Base-by-base conservation (phyloP, 2,329 filamentous ascomycete species). In the Ceratocystiopsis minuta region DNA sequence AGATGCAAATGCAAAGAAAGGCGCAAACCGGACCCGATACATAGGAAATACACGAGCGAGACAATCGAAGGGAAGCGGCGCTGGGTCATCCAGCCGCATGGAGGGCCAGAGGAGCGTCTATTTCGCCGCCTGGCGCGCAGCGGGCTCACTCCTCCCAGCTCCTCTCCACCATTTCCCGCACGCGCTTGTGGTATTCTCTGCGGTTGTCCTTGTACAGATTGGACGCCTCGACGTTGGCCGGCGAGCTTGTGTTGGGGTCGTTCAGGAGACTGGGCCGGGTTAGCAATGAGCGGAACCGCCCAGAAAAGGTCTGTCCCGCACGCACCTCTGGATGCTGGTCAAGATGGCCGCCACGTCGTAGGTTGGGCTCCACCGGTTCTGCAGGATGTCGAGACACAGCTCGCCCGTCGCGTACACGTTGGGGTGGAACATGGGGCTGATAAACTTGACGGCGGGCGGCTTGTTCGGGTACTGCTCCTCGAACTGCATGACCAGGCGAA, bases 391-490 rank as follows among this genome's bases (percentile, higher is more conserved):
- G 50, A 98, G 65, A 57, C 90, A 98, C 40, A 98, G 70, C 65
- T 98, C 90, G 47, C 90, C 90, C 0, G 87, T 96, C 41, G 83
- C 87, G 58, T 98, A 98, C 44, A 98, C 90, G 56, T 98, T 98
- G 16, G 90, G 90, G 54, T 98, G 90, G 61, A 98, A 98, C 90
- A 98, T 98, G 59, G 90, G 78, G 61, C 84, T 93, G 59, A 98
- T 93, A 60, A 98, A 98, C 58, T 96, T 96, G 63, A 96, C 90
- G 32, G 86, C 82, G 0, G 90, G 90, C 6, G 90, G 90, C 60
- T 96, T 96, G 65, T 96, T 98, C 28, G 90, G 90, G 54, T 98
- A 98, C 55, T 94, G 87, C 60, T 98, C 90, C 58, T 96, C 90
- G 53, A 98, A 98, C 57, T 95, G 86, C 88, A 98, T 96, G 40